Percentiles rank a stretch among this genome's conserved stretches.
phyloP scores from a whole-genome alignment of 23 red algal genomes.

The Gracilaria caudata region DNA sequence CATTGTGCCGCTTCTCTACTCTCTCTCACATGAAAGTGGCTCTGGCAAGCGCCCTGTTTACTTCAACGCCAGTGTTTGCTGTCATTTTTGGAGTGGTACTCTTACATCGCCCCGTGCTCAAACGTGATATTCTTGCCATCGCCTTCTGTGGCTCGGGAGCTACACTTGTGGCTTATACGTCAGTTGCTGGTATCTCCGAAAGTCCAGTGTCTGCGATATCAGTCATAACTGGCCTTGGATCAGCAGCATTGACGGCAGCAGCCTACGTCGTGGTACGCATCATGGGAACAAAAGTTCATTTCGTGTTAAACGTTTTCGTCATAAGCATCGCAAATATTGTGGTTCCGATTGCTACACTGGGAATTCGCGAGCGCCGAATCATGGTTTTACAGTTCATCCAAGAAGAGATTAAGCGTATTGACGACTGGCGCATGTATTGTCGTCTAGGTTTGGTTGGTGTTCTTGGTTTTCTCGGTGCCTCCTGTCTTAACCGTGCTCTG shows the following conservation, averaged over 20 bases:
- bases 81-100: neutral
- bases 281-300: slow-evolving; percentile 37
- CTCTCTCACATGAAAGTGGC: slow-evolving; percentile 14
- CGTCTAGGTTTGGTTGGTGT: slow-evolving; percentile 3
- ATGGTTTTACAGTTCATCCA: slow-evolving; percentile 1
- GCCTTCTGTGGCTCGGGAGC: neutral
- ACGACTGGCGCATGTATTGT: slow-evolving; percentile 1
- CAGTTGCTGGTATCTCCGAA: neutral
- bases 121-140: neutral
- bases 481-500: slow-evolving; percentile 40
- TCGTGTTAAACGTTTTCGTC: slow-evolving; percentile 36
- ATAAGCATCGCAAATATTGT: slow-evolving; percentile 14
- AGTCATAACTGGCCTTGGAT: neutral
- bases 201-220: neutral
- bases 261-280: slow-evolving; percentile 34
- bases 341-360: slow-evolving; percentile 13
- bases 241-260: slow-evolving; percentile 27
- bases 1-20: neutral
- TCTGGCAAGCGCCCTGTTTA: neutral
- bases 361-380: neutral
- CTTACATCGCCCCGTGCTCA: neutral
- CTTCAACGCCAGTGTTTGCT: slow-evolving; percentile 11
- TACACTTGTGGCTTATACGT: neutral
- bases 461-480: neutral
- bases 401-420: slow-evolving; percentile 16